A percentile compares a stretch with the other conserved stretches of the same genome.
phyloP scores from a whole-genome alignment of 2,329 filamentous ascomycete species.

The Penicillium polonicum region DNA sequence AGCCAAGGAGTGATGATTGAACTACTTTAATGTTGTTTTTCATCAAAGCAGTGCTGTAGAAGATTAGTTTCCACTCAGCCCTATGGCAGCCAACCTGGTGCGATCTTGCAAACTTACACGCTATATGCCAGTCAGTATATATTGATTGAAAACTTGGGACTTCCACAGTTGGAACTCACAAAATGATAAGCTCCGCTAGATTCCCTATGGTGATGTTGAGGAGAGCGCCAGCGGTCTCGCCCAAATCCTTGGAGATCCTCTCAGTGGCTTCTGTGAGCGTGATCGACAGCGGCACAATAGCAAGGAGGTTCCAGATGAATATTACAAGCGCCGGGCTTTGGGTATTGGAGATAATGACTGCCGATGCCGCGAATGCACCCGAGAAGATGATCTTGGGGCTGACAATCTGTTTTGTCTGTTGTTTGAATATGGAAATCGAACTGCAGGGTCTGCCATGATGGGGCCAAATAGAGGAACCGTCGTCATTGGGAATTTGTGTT shows the following conservation, averaged over 20 bases:
- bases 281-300: slow-evolving; percentile 69
- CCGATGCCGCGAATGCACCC: not conserved
- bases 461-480: not conserved
- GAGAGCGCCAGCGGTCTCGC: slow-evolving; percentile 66
- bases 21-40: slow-evolving; percentile 80
- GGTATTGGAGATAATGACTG: slow-evolving; percentile 3
- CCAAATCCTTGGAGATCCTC: slow-evolving; percentile 66
- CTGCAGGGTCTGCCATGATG: not conserved
- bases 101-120: not conserved
- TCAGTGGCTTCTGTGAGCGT: slow-evolving; percentile 69
- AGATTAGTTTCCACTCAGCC: slow-evolving; percentile 34
- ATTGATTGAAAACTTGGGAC: slow-evolving; percentile 21
- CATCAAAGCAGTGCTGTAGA: slow-evolving; percentile 4
- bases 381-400: slow-evolving; percentile 1
- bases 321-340: slow-evolving; percentile 32
- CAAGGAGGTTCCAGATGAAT: slow-evolving; percentile 64
- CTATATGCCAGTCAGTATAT: not conserved
- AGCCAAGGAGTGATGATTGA: slow-evolving; percentile 80
- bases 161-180: slow-evolving; percentile 41
- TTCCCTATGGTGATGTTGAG: slow-evolving; percentile 76
- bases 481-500: not conserved
- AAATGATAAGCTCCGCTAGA: slow-evolving; percentile 72
- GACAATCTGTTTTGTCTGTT: not conserved
- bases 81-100: not conserved
- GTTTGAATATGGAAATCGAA: not conserved